Evolutionary conservation across 2,329 filamentous ascomycete species (phyloP).

Genomic region (Colletotrichum musae): DNA sequence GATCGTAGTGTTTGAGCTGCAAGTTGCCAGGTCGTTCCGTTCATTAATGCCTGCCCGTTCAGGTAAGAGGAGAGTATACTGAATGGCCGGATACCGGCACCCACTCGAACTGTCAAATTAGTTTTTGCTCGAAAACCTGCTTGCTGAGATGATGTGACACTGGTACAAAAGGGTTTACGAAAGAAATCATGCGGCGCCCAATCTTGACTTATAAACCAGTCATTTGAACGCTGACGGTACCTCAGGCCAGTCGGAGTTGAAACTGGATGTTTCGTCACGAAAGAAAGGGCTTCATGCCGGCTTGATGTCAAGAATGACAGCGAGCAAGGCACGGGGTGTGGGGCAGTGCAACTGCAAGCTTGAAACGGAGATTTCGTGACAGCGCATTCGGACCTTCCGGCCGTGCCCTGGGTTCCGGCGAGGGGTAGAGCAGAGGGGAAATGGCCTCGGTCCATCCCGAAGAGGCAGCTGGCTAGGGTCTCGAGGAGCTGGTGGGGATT

Average conservation of each 20-base stretch:
- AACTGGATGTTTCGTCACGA: slow-evolving; percentile 4
- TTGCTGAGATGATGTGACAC: background rate
- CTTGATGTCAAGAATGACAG: slow-evolving; percentile 31
- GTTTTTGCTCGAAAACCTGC: slow-evolving; percentile 14
- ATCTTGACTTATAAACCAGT: slow-evolving; percentile 2
- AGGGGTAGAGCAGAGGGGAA: background rate
- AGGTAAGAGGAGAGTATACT: background rate
- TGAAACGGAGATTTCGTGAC: slow-evolving; percentile 38
- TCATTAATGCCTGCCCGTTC: slow-evolving; percentile 9
- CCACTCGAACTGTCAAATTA: background rate
- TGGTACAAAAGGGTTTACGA: background rate
- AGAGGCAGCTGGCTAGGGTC: slow-evolving; percentile 26
- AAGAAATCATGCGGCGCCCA: slow-evolving; percentile 14
- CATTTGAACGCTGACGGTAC: slow-evolving; percentile 11
- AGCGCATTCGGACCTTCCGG: slow-evolving; percentile 33
- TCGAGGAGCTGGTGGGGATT: slow-evolving; percentile 10
- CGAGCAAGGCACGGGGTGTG: slow-evolving; percentile 28
- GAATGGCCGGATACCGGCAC: slow-evolving; percentile 19
- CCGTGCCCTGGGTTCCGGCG: slow-evolving; percentile 25
- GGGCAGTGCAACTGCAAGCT: slow-evolving; percentile 36
- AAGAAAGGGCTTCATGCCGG: slow-evolving; percentile 22
- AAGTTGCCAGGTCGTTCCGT: background rate
- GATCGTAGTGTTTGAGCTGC: background rate
- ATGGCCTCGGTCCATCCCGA: slow-evolving; percentile 32
- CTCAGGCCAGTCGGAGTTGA: background rate